Conservation (phyloP, 2,329 filamentous ascomycete genomes). For the Chaetomiaceae sp. region DNA sequence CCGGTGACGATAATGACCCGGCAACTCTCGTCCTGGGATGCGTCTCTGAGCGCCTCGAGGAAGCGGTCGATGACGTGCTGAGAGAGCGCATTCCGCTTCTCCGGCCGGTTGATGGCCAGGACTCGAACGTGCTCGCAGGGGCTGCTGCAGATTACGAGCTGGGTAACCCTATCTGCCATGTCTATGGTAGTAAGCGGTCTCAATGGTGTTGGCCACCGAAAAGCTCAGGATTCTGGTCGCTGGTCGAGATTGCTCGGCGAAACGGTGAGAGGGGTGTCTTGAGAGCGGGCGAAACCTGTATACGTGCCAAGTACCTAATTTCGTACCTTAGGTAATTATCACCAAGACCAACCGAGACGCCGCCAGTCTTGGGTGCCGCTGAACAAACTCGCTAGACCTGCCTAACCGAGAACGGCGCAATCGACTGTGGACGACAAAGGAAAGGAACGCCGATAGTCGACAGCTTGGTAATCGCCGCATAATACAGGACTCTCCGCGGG, state of each 20-base stretch:
- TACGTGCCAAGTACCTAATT: too few species aligned
- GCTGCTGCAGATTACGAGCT: neutral
- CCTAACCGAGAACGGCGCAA: neutral
- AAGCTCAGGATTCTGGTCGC: neutral
- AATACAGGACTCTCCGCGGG: too few species aligned
- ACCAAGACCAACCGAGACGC: neutral
- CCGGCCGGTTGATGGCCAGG: neutral
- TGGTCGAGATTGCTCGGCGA: neutral
- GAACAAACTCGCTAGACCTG: neutral
- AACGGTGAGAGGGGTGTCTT: neutral
- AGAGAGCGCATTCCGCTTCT: slow-evolving; percentile 1
- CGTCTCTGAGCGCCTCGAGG: neutral
- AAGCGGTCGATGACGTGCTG: neutral
- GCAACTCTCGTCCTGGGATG: neutral
- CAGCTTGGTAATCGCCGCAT: neutral
- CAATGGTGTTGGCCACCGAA: neutral
- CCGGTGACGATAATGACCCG: slow-evolving; percentile 1
- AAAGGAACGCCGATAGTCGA: neutral
- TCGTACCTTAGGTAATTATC: too few species aligned
- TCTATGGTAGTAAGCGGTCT: neutral
- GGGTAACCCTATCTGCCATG: neutral
- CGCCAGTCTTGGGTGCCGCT: neutral
- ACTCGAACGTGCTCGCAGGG: neutral
- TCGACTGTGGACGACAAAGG: neutral
- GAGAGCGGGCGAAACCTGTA: neutral